Evolutionary conservation across 2,329 filamentous ascomycete genomes (phyloP).

Genomic region (Talaromyces verruculosus): DNA sequence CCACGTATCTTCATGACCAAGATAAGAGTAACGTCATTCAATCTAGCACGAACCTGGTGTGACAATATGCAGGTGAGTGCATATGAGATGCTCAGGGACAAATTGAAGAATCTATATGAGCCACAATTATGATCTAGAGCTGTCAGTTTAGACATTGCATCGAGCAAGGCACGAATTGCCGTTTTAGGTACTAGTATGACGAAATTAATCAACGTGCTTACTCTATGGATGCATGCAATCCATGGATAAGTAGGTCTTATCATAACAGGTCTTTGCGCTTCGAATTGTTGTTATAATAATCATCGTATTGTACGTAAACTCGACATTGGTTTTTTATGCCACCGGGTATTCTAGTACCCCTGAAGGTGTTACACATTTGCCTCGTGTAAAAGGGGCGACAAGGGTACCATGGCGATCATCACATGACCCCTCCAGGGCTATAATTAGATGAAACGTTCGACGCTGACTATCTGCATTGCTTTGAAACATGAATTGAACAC

Average conservation of each 20-base stretch:
- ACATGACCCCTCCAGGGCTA: neutral
- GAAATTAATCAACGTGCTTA: neutral
- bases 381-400: neutral
- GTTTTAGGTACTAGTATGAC: neutral
- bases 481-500: neutral
- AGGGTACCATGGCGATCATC: neutral
- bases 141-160: neutral
- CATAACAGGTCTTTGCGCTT: neutral
- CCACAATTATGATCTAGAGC: conserved; percentile 4
- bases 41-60: conserved; percentile 2
- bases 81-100: conserved; percentile 1
- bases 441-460: conserved; percentile 7
- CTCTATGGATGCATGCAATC: neutral
- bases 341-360: neutral
- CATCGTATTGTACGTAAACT: neutral
- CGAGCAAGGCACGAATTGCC: conserved; percentile 1
- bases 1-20: neutral
- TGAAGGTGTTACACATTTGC: neutral
- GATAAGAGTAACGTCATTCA: neutral
- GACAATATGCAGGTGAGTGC: conserved; percentile 1
- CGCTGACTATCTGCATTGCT: neutral
- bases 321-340: neutral
- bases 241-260: neutral
- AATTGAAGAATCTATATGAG: neutral
- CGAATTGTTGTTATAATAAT: too few relatives aligned